Percentiles rank a stretch among this genome's conserved stretches.
Conservation (phyloP, 2,329 filamentous ascomycete species). For the Aureobasidium uvarum region DNA sequence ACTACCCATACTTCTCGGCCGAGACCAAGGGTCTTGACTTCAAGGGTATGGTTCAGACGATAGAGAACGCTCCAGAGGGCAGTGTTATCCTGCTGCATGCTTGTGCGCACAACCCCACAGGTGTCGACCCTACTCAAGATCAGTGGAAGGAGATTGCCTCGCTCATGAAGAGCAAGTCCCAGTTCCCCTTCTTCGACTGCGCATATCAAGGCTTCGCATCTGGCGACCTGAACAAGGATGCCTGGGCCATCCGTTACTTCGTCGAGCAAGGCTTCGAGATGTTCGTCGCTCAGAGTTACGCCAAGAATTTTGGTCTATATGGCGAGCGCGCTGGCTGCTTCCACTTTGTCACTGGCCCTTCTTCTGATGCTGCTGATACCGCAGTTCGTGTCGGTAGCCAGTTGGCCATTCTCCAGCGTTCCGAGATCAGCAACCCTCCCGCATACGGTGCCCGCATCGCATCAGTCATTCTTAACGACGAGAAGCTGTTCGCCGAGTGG, state of each 20-base stretch:
- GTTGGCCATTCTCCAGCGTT: conserved; percentile 89
- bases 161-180: conserved; percentile 71
- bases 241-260: conserved; percentile 92
- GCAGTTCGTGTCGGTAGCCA: conserved; percentile 72
- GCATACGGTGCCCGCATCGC: conserved; percentile 92
- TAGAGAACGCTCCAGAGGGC: conserved; percentile 68
- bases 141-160: conserved; percentile 91
- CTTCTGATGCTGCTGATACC: conserved; percentile 62
- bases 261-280: conserved; percentile 81
- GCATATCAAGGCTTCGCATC: conserved; percentile 98
- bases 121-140: conserved; percentile 87
- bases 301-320: conserved; percentile 73
- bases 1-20: conserved; percentile 93
- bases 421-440: conserved; percentile 96
- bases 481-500: conserved; percentile 81
- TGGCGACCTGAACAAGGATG: conserved; percentile 79
- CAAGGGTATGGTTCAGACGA: conserved; percentile 81
- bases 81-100: conserved; percentile 39
- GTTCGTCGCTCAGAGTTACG: conserved; percentile 54
- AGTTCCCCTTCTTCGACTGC: conserved; percentile 98
- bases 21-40: conserved; percentile 89
- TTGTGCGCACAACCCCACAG: conserved; percentile 97
- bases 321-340: conserved; percentile 95
- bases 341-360: conserved; percentile 80
- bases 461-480: conserved; percentile 78